Conservation (phyloP, 1,139 yeast genomes). For the Blastobotrys buckinghamii region DNA sequence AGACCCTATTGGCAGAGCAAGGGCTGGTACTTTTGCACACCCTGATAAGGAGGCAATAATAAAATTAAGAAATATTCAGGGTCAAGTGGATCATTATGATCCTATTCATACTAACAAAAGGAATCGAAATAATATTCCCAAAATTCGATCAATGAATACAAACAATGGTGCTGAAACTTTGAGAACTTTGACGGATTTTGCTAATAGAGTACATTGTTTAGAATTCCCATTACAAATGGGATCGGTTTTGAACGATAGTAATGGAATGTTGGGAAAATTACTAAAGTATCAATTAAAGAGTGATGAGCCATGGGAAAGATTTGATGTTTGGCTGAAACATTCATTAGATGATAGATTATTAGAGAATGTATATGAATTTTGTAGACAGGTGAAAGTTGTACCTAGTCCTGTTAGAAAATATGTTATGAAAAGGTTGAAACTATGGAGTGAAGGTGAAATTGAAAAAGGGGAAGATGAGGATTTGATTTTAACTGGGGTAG, state of each 20-base stretch:
- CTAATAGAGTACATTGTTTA: conserved; percentile 20
- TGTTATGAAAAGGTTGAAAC: conserved; percentile 4
- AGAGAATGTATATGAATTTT: conserved; percentile 17
- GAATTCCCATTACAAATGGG: conserved; percentile 26
- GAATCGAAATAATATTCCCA: background rate
- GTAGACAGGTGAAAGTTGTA: conserved; percentile 18
- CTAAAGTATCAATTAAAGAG: conserved; percentile 21
- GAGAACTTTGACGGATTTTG: conserved; percentile 19
- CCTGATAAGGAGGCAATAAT: conserved; percentile 25
- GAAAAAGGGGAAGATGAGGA: background rate
- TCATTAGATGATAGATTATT: conserved; percentile 16
- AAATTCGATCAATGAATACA: conserved; percentile 3
- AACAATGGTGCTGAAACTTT: conserved; percentile 19
- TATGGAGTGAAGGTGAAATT: background rate
- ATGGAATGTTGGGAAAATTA: conserved; percentile 21
- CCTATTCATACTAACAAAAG: background rate
- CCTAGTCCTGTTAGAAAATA: conserved; percentile 17
- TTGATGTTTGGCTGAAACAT: conserved; percentile 26
- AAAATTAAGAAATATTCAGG: conserved; percentile 11
- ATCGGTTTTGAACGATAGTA: conserved; percentile 19
- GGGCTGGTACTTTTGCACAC: conserved; percentile 25
- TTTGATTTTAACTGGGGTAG: background rate
- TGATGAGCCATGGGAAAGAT: conserved; percentile 22
- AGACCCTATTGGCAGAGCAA: conserved; percentile 24
- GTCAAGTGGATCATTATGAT: background rate